Conservation (phyloP, 129 eudicot genomes). For the Arctium minus region DNA sequence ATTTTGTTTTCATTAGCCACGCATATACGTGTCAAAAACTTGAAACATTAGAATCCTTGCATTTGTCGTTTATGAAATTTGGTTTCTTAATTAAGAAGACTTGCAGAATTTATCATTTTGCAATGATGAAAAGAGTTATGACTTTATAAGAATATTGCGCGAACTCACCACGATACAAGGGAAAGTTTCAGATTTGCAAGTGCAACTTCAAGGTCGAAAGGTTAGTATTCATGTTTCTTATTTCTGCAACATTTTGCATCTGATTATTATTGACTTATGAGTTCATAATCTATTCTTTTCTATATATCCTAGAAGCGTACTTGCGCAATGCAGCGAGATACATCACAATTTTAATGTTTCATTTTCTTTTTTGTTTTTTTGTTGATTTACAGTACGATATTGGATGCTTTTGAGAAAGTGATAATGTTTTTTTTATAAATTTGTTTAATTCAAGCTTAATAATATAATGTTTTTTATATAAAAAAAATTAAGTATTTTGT, state of each 20-base stretch:
- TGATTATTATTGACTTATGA: neutral
- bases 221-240: constrained; percentile 31
- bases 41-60: neutral
- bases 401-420: too few species aligned
- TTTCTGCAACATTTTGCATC: constrained; percentile 1
- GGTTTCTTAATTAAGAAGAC: constrained; percentile 41
- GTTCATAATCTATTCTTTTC: neutral
- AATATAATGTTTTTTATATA: too few species aligned
- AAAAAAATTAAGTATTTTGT: too few species aligned
- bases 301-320: too few species aligned
- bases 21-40: neutral
- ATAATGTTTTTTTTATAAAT: too few species aligned
- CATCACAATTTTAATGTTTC: too few species aligned
- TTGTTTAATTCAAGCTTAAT: too few species aligned
- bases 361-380: too few species aligned
- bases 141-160: constrained; percentile 63
- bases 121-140: constrained; percentile 56
- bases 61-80: neutral
- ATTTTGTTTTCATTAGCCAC: neutral
- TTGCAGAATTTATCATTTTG: constrained; percentile 40
- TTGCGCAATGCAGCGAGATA: too few species aligned
- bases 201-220: constrained; percentile 95
- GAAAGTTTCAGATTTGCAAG: constrained; percentile 77
- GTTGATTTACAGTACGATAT: too few species aligned
- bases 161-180: constrained; percentile 78